Conservation (phyloP, 2,329 filamentous ascomycete genomes). For the Mycocentrospora acerina region DNA sequence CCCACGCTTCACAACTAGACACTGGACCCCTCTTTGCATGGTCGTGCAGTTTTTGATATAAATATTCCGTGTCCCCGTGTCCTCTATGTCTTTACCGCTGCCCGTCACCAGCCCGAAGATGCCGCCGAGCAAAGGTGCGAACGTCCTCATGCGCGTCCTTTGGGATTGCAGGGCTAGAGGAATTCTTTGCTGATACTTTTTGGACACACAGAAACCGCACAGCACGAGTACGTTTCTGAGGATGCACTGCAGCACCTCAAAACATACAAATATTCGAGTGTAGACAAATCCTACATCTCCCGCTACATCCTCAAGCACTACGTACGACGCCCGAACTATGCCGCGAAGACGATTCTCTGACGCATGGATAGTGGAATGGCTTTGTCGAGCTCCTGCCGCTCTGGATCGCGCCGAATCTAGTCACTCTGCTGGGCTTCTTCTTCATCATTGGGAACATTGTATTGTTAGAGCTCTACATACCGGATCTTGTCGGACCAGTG, state of each 20-base stretch:
- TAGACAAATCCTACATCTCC: slow-evolving; percentile 93
- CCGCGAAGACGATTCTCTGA: slow-evolving; percentile 18
- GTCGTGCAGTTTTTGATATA: too few species aligned
- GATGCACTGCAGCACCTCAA: slow-evolving; percentile 89
- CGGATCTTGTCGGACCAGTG: slow-evolving; percentile 87
- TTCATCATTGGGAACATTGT: slow-evolving; percentile 87
- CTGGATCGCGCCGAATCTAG: slow-evolving; percentile 98
- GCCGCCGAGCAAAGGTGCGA: slow-evolving; percentile 40
- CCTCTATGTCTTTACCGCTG: slow-evolving; percentile 39
- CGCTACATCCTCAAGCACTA: slow-evolving; percentile 93
- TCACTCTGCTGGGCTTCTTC: slow-evolving; percentile 90
- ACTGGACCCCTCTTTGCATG: too few species aligned
- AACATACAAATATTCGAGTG: slow-evolving; percentile 94
- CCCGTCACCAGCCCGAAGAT: slow-evolving; percentile 41
- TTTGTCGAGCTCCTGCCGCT: slow-evolving; percentile 88
- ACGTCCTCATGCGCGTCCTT: slow-evolving; percentile 5
- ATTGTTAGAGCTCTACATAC: slow-evolving; percentile 75
- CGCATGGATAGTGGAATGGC: slow-evolving; percentile 79
- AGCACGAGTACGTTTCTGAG: slow-evolving; percentile 76
- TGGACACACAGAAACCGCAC: slow-evolving; percentile 55
- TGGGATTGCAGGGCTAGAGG: background rate
- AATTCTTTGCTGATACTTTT: slow-evolving; percentile 3
- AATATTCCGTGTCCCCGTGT: slow-evolving; percentile 11
- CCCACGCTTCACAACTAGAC: too few species aligned
- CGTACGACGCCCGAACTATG: slow-evolving; percentile 58